These are phyloP conservation scores for Parachaetomium inaequale DNA, from an alignment of 495 filamentous ascomycete species.

Conservation along the genomic window DNA sequence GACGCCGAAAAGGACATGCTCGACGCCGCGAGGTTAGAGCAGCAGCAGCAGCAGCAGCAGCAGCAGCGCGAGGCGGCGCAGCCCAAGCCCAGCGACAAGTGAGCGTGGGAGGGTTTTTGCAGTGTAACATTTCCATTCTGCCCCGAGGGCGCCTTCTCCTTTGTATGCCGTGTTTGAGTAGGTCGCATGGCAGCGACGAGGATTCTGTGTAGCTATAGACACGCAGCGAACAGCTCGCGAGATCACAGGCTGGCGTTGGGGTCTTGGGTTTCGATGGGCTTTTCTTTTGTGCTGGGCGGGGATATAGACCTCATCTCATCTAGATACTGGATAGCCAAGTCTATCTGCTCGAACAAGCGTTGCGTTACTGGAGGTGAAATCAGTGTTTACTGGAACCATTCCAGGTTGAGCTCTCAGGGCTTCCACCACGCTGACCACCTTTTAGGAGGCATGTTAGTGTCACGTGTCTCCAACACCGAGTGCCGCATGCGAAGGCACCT, in stretches of 20 bases:
- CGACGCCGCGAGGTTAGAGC: slow-evolving; percentile 24
- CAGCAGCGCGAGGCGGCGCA: slow-evolving; percentile 4
- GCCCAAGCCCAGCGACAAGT: slow-evolving; percentile 19
- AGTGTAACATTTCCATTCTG: neutral
- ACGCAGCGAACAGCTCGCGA: slow-evolving; percentile 3
- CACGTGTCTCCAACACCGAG: too few species aligned
- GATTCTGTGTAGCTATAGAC: slow-evolving; percentile 17
- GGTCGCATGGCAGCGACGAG: slow-evolving; percentile 7
- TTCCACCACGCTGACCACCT: too few species aligned
- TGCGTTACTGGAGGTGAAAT: too few species aligned
- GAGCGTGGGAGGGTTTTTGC: neutral
- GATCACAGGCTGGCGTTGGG: slow-evolving; percentile 14
- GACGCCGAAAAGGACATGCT: slow-evolving; percentile 42
- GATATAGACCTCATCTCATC: slow-evolving; percentile 20
- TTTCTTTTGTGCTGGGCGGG: slow-evolving; percentile 9
- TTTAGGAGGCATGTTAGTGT: too few species aligned
- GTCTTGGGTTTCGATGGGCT: neutral
- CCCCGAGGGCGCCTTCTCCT: slow-evolving; percentile 8
- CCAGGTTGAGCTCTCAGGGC: too few species aligned
- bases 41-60: neutral
- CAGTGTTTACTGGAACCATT: too few species aligned
- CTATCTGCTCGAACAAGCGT: neutral
- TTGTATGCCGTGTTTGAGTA: slow-evolving; percentile 10
- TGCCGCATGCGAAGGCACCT: too few species aligned
- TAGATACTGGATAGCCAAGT: slow-evolving; percentile 18